Evolutionary conservation across 805 yeast species (phyloP), one percentile per base, ranked within the genome.

Genomic region (Metschnikowia hibisci): DNA sequence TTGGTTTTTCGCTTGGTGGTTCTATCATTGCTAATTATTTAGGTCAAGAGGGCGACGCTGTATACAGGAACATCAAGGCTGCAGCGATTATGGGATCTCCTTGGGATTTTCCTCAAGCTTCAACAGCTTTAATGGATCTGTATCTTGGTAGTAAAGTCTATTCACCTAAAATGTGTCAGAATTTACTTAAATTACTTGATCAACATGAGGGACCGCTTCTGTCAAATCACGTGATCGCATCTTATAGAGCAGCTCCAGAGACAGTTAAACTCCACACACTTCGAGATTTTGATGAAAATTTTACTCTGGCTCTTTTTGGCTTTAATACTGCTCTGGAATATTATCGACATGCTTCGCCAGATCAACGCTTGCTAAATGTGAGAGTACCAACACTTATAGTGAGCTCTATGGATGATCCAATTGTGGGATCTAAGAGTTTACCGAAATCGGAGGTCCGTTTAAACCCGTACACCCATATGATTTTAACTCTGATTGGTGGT

Each of bases 1-100:
- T 80, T 34, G 93, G 90, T 0, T 81, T 78, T 51, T 83, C 90
- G 1, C 76, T 85, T 47, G 95, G 95, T 31, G 85, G 87, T 8
- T 69, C 84, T 10, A 70, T 84, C 37, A 54, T 80, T 30, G 69
- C 82, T 14, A 85, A 85, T 56, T 85, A 82, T 55, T 60, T 85
- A 41, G 90, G 86, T 28, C 85, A 82, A 61, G 87, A 81, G 52
- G 64, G 62, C 26, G 58, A 52, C 26, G 73, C 73, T 4, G 77
- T 74, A 2, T 63, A 76, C 40, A 58, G 74, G 1, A 73, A 73
- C 42, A 68, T 83, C 44, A 69, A 73, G 32, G 81, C 83, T 5
- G 83, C 87, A 3, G 70, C 77, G 11, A 62, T 79, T 8, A 62
- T 84, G 53, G 82, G 84, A 12, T 67, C 81, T 16, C 91, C 91